A percentile compares a stretch with the other conserved stretches of the same genome.
phyloP scores from a whole-genome alignment of 495 filamentous ascomycete species.

The Massariosphaeria phaeospora region DNA sequence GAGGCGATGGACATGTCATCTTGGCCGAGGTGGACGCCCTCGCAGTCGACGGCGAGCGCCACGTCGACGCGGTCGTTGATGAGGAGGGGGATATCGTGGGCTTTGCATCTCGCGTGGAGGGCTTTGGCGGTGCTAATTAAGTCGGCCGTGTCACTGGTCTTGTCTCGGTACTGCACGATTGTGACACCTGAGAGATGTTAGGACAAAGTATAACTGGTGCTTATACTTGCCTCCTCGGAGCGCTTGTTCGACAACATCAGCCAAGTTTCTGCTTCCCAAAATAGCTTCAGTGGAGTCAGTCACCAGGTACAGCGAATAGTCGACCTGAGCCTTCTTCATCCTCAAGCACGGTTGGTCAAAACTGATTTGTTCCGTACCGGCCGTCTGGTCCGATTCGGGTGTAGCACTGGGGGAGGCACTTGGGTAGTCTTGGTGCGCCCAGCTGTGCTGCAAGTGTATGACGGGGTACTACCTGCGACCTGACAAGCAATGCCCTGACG shows the following conservation, averaged over 20 bases:
- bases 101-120: conserved; percentile 64
- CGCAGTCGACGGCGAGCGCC: conserved; percentile 74
- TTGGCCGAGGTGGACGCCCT: conserved; percentile 91
- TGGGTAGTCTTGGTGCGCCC: not conserved
- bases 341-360: not conserved
- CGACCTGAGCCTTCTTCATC: conserved; percentile 39
- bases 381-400: not conserved
- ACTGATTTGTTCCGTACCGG: not conserved
- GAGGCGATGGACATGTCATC: conserved; percentile 75
- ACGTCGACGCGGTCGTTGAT: conserved; percentile 97
- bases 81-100: conserved; percentile 70
- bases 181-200: conserved; percentile 67
- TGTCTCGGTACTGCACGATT: conserved; percentile 86
- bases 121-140: conserved; percentile 65
- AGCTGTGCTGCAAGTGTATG: not conserved
- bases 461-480: no score
- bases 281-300: conserved; percentile 84
- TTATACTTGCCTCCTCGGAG: conserved; percentile 61
- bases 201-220: no score
- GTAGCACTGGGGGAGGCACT: not conserved
- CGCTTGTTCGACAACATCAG: conserved; percentile 68
- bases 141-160: conserved; percentile 68
- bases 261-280: conserved; percentile 64
- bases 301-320: conserved; percentile 78
- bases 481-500: not conserved